These are phyloP conservation scores for Fusarium sp. DNA, from an alignment of 2,329 filamentous ascomycete species.

Conservation along the genomic window DNA sequence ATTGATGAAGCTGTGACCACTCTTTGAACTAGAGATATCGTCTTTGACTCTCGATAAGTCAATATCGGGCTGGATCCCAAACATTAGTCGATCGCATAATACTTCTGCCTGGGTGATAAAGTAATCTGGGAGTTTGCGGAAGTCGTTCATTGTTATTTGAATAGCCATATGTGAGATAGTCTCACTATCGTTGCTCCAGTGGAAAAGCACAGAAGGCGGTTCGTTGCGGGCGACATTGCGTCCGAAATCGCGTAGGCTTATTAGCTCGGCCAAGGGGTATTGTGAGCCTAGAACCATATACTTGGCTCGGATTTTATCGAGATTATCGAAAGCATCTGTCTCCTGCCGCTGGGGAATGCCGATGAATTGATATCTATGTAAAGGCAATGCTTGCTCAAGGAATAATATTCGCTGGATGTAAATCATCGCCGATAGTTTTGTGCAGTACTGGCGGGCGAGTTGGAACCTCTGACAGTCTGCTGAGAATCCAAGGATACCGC, in stretches of 20 bases:
- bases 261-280: not conserved
- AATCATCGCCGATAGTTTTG: not conserved
- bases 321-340: not conserved
- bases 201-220: not conserved
- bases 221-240: not conserved
- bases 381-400: not conserved
- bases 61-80: not conserved
- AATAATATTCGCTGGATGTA: not conserved
- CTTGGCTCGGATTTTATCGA: not conserved
- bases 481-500: not conserved
- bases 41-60: not conserved
- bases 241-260: not conserved
- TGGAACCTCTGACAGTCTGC: not conserved
- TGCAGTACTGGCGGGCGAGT: not conserved
- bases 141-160: not conserved
- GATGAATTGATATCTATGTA: not conserved
- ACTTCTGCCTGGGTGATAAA: not conserved
- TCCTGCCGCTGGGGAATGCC: not conserved
- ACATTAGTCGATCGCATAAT: not conserved
- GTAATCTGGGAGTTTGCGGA: not conserved
- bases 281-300: not conserved
- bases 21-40: not conserved
- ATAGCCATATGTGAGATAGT: not conserved
- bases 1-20: not conserved
- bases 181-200: not conserved